These are phyloP conservation scores for Antrodiella citrinella DNA, from an alignment of 768 basidiomycete species.

Conservation along the genomic window DNA sequence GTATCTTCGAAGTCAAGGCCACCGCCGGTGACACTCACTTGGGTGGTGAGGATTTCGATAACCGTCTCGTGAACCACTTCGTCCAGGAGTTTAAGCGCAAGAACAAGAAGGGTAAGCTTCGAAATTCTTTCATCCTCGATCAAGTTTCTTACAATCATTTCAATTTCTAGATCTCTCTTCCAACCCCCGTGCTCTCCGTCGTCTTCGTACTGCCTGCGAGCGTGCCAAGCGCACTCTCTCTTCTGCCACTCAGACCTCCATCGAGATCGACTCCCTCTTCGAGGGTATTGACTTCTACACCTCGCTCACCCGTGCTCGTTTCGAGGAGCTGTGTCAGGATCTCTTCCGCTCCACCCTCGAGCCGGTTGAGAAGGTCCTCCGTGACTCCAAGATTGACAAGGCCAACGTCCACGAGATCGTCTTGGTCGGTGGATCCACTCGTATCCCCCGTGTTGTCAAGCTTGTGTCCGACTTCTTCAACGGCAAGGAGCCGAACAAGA, in stretches of 20 bases:
- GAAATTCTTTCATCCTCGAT: not conserved
- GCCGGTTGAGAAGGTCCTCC: slow-evolving; percentile 96
- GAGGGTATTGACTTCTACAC: slow-evolving; percentile 99
- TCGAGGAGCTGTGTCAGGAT: slow-evolving; percentile 93
- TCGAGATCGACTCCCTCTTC: slow-evolving; percentile 96
- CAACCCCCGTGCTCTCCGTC: slow-evolving; percentile 93
- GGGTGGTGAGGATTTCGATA: slow-evolving; percentile 98
- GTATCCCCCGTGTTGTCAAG: slow-evolving; percentile 96
- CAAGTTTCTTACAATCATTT: slow-evolving; percentile 5
- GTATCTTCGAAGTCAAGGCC: slow-evolving; percentile 97
- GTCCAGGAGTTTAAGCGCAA: slow-evolving; percentile 96
- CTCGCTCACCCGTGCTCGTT: slow-evolving; percentile 94
- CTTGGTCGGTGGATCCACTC: slow-evolving; percentile 95
- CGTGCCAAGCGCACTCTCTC: slow-evolving; percentile 98
- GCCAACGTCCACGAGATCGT: slow-evolving; percentile 93
- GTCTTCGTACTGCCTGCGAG: slow-evolving; percentile 96
- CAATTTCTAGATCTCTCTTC: slow-evolving; percentile 68
- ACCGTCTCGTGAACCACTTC: slow-evolving; percentile 95
- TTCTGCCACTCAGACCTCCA: slow-evolving; percentile 91
- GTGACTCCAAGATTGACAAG: slow-evolving; percentile 98
- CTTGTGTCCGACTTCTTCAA: slow-evolving; percentile 98
- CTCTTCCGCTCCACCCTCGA: slow-evolving; percentile 92
- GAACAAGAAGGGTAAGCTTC: slow-evolving; percentile 77
- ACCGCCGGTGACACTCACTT: slow-evolving; percentile 98
- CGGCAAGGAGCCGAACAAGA: slow-evolving; percentile 98